Base-by-base conservation (phyloP, 140 eudicot genomes). In the Ambrosia hybrid region DNA sequence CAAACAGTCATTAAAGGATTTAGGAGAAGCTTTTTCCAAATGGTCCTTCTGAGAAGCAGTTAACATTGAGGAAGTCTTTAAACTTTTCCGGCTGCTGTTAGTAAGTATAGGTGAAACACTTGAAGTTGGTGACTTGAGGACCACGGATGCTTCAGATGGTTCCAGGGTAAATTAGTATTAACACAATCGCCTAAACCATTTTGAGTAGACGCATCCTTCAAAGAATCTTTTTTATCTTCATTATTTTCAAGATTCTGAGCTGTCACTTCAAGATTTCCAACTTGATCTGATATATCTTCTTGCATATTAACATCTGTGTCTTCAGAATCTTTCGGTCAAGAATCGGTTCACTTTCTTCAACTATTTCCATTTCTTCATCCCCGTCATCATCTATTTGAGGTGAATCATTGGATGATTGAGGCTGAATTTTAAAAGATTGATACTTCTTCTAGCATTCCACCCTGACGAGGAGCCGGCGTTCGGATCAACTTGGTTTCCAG, bases 321-420 rank as follows among this genome's bases (percentile, higher is more conserved):
- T 36, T 78, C 85, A n/a, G 71, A 74, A 73, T 41, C 85, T 56
- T 73, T 41, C 76, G 70, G 57, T 74, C 82, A 26, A 68, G 61
- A 56, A 12, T 12, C 70, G 60, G 70, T 26, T 85, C 94, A 55
- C 71, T 82, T 67, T 78, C 85, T 63, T 86, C 89, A 51, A 83
- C 91, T 52, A 91, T 90, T 79, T 95, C 99, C 97, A 95, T 91
- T 79, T 84, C 95, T 79, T 82, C 95, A 51, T 95, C 99, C 65
- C 96, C 87, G 21, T 95, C 99, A 74, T 88, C 96, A 78, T 94
- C 97, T n/a, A 80, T 72, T 80, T 56, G 87, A 33, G 96, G 92
- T 55, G 78, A 5, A 71, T 64, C 85, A 88, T 76, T 5, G 99
- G 96, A 66, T 83, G 95, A 70, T 86, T 85, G 49, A 95, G 95